Conservation (phyloP, 257 asterid species). For the Capsicum baccatum region DNA sequence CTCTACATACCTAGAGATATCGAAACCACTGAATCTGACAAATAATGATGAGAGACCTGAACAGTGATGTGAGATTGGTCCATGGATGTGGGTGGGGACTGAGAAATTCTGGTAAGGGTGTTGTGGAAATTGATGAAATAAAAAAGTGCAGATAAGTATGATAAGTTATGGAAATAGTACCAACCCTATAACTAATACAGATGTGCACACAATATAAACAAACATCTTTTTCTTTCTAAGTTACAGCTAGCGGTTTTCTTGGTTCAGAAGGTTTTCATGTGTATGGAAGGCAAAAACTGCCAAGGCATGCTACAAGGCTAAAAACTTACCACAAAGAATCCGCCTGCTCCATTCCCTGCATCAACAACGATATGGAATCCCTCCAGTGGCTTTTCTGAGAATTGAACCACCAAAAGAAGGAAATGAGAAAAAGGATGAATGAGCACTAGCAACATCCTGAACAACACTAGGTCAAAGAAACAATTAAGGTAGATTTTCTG, state of each 20-base stretch:
- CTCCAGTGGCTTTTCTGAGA: slow-evolving; percentile 93
- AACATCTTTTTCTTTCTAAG: background rate
- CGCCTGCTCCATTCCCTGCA: slow-evolving; percentile 99
- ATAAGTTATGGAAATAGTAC: slow-evolving; percentile 11
- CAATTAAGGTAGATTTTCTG: background rate
- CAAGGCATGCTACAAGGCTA: background rate
- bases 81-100: background rate
- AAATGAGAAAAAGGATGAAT: slow-evolving; percentile 38
- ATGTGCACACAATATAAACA: background rate
- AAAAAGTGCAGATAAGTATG: background rate
- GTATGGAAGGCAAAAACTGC: background rate
- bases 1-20: background rate
- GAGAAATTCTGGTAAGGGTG: slow-evolving; percentile 7
- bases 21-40: slow-evolving; percentile 19
- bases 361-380: slow-evolving; percentile 98
- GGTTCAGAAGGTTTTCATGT: slow-evolving; percentile 22
- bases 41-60: background rate
- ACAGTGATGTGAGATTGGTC: background rate
- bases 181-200: background rate
- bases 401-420: slow-evolving; percentile 30
- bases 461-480: slow-evolving; percentile 6
- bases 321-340: slow-evolving; percentile 85
- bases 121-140: background rate
- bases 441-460: slow-evolving; percentile 21
- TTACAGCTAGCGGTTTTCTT: background rate